These are phyloP conservation scores for Didymella keratinophila DNA, from an alignment of 2,329 filamentous ascomycete species.

Conservation along the genomic window DNA sequence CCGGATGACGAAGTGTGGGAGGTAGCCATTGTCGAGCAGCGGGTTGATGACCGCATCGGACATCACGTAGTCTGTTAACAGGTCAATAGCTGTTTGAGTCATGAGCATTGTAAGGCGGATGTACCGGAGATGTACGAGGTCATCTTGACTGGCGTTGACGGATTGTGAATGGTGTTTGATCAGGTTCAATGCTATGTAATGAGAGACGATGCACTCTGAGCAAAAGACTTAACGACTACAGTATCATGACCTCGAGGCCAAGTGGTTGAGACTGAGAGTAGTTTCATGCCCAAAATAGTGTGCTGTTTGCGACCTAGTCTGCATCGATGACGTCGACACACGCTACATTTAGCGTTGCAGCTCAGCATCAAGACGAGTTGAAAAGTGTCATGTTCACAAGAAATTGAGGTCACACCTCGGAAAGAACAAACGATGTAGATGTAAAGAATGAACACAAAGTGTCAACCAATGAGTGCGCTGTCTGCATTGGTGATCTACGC, in stretches of 20 bases:
- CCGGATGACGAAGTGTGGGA: slow-evolving; percentile 69
- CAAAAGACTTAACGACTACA: not conserved
- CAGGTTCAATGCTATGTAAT: too few relatives aligned
- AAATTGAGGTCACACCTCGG: too few relatives aligned
- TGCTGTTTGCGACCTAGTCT: slow-evolving; percentile 21
- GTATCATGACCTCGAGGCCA: slow-evolving; percentile 21
- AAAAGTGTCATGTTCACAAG: too few relatives aligned
- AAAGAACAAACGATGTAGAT: too few relatives aligned
- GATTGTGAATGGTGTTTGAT: too few relatives aligned
- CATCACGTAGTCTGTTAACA: slow-evolving; percentile 34
- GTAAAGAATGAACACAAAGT: not conserved
- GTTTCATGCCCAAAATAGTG: slow-evolving; percentile 21
- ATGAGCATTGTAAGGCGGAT: not conserved
- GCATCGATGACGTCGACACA: slow-evolving; percentile 20
- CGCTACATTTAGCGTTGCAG: slow-evolving; percentile 20
- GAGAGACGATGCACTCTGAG: too few relatives aligned
- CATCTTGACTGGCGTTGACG: slow-evolving; percentile 29
- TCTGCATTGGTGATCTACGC: slow-evolving; percentile 5
- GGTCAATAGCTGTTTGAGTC: not conserved
- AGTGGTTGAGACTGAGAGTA: slow-evolving; percentile 17
- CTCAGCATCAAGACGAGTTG: slow-evolving; percentile 2
- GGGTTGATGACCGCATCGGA: slow-evolving; percentile 41
- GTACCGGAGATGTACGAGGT: slow-evolving; percentile 44
- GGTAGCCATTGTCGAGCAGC: slow-evolving; percentile 70
- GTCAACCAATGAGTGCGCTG: slow-evolving; percentile 4